These are phyloP conservation scores for Collybia nuda DNA, from an alignment of 768 basidiomycete genomes.

Conservation along the genomic window DNA sequence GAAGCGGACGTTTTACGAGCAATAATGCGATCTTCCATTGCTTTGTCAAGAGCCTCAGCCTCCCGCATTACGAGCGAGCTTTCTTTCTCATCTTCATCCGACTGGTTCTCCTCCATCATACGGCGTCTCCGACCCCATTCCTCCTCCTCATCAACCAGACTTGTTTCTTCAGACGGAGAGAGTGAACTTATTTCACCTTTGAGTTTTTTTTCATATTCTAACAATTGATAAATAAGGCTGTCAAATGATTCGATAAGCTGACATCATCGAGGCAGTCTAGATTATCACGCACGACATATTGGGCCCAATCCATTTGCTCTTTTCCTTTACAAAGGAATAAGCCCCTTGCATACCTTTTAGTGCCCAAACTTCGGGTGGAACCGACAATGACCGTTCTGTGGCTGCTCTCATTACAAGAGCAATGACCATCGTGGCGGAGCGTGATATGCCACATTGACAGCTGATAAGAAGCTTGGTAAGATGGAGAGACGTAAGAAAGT, in stretches of 20 bases:
- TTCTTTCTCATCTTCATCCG: constrained; percentile 53
- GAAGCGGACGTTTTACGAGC: constrained; percentile 73
- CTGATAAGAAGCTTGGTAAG: constrained; percentile 38
- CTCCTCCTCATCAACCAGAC: constrained; percentile 66
- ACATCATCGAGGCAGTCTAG: constrained; percentile 12
- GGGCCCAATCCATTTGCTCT: constrained; percentile 85
- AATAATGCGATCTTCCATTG: constrained; percentile 81
- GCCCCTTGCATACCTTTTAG: constrained; percentile 89
- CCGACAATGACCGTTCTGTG: constrained; percentile 58
- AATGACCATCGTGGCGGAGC: constrained; percentile 87
- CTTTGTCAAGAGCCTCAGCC: constrained; percentile 81
- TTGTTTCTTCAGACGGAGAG: constrained; percentile 53
- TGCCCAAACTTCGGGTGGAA: constrained; percentile 74
- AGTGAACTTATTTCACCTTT: constrained; percentile 50
- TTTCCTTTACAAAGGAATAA: constrained; percentile 87
- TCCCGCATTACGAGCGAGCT: constrained; percentile 65
- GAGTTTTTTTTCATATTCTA: constrained; percentile 85
- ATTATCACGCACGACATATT: constrained; percentile 84
- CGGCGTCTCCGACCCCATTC: constrained; percentile 77
- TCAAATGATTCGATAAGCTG: constrained; percentile 17
- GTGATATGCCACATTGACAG: constrained; percentile 92
- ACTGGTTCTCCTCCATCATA: constrained; percentile 47
- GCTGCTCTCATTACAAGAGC: constrained; percentile 95
- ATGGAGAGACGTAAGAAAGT: constrained; percentile 10
- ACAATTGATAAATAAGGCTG: constrained; percentile 90